Conservation (phyloP, 305 asterid species). For the Fraxinus paxiana region DNA sequence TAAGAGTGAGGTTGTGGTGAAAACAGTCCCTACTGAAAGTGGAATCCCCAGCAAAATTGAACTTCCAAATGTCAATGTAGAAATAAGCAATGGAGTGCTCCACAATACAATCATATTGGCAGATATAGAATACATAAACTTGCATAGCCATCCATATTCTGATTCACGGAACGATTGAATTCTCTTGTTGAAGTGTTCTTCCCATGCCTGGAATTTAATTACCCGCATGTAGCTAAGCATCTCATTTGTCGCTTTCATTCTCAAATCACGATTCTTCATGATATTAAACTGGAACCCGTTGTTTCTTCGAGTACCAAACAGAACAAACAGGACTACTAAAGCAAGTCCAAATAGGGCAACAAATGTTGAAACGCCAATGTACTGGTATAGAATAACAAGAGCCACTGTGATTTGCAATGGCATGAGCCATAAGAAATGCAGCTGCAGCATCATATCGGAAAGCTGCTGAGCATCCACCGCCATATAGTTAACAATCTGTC, state of each 20-base stretch:
- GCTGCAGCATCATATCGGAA: conserved; percentile 89
- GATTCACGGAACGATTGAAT: conserved; percentile 63
- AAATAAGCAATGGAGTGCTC: conserved; percentile 67
- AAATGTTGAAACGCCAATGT: conserved; percentile 52
- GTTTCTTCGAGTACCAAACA: conserved; percentile 54
- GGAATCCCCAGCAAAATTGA: conserved; percentile 64
- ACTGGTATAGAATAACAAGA: conserved; percentile 53
- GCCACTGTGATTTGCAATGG: conserved; percentile 78
- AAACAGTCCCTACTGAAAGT: conserved; percentile 68
- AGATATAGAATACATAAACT: conserved; percentile 58
- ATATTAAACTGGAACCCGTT: conserved; percentile 63
- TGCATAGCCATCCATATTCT: conserved; percentile 68
- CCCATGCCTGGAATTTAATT: conserved; percentile 98
- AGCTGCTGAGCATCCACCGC: conserved; percentile 96
- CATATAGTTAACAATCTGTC: conserved; percentile 94
- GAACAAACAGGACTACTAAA: conserved; percentile 43
- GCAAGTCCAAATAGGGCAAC: conserved; percentile 52
- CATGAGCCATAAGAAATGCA: conserved; percentile 79
- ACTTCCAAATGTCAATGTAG: conserved; percentile 67
- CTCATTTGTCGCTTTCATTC: conserved; percentile 91
- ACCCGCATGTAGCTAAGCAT: conserved; percentile 92
- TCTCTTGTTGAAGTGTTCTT: conserved; percentile 73
- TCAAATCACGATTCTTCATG: conserved; percentile 72
- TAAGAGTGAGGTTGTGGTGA: conserved; percentile 72
- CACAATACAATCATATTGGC: conserved; percentile 66